Percentiles rank a stretch among this genome's conserved stretches.
phyloP scores from a whole-genome alignment of 768 basidiomycete species.

The Auricularia sp. region DNA sequence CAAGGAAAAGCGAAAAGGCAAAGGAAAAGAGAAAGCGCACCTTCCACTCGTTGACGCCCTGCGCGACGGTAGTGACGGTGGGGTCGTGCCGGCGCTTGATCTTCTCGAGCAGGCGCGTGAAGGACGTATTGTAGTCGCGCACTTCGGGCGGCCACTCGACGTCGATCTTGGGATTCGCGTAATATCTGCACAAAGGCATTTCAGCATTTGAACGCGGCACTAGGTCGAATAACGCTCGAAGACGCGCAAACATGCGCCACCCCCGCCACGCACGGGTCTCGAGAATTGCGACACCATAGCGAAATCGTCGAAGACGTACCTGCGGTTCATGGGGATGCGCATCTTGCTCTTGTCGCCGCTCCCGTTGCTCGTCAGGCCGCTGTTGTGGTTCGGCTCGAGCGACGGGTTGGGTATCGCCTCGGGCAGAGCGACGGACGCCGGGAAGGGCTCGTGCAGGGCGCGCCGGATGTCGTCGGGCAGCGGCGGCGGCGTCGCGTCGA shows the following conservation, averaged over 20 bases:
- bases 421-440: slow-evolving; percentile 43
- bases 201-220: background rate
- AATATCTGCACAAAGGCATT: slow-evolving; percentile 48
- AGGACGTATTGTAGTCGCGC: slow-evolving; percentile 82
- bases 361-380: slow-evolving; percentile 16
- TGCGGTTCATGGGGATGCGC: slow-evolving; percentile 74
- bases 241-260: no score
- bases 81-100: slow-evolving; percentile 96
- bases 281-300: no score
- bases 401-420: slow-evolving; percentile 76
- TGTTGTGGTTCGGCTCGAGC: slow-evolving; percentile 19
- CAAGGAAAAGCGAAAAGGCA: no score
- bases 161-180: slow-evolving; percentile 57
- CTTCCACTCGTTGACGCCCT: slow-evolving; percentile 9
- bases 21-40: slow-evolving; percentile 18
- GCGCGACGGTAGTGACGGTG: slow-evolving; percentile 88
- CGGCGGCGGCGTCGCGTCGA: slow-evolving; percentile 70
- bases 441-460: slow-evolving; percentile 43
- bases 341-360: slow-evolving; percentile 45
- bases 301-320: slow-evolving; percentile 30
- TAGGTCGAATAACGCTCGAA: slow-evolving; percentile 12
- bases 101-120: slow-evolving; percentile 75
- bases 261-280: no score
- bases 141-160: slow-evolving; percentile 86
- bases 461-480: slow-evolving; percentile 59